phyloP scores from a whole-genome alignment of 2,329 filamentous ascomycete species.

The Ilyonectria destructans region DNA sequence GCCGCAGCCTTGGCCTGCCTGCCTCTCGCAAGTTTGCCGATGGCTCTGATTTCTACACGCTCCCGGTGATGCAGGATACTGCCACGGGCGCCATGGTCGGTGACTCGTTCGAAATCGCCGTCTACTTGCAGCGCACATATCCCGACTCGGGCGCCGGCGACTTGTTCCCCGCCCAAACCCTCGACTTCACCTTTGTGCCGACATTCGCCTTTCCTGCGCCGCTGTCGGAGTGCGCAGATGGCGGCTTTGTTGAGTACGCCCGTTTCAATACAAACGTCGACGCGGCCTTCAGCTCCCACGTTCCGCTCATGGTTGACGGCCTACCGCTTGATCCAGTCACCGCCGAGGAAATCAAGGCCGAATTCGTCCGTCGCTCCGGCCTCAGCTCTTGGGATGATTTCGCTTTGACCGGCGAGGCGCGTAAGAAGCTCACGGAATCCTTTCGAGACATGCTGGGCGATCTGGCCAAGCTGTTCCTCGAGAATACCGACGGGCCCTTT shows the following conservation, averaged over 20 bases:
- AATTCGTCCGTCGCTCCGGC: slow-evolving; percentile 65
- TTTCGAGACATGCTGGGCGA: slow-evolving; percentile 61
- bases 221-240: slow-evolving; percentile 53
- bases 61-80: slow-evolving; percentile 70
- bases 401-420: slow-evolving; percentile 55
- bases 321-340: slow-evolving; percentile 63
- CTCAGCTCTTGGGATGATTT: slow-evolving; percentile 63
- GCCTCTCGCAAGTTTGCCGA: too few species aligned
- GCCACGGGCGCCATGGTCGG: slow-evolving; percentile 62
- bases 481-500: slow-evolving; percentile 62
- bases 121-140: slow-evolving; percentile 70
- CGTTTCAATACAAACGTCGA: slow-evolving; percentile 72
- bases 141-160: slow-evolving; percentile 61
- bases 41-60: slow-evolving; percentile 64
- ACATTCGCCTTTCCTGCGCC: slow-evolving; percentile 52
- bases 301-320: slow-evolving; percentile 56
- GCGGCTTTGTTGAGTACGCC: slow-evolving; percentile 57
- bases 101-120: slow-evolving; percentile 78
- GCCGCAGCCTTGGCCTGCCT: too few species aligned
- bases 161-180: slow-evolving; percentile 64
- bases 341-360: slow-evolving; percentile 62
- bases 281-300: slow-evolving; percentile 65
- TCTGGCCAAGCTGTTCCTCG: slow-evolving; percentile 59
- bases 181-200: slow-evolving; percentile 58
- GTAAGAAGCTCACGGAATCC: slow-evolving; percentile 56